Evolutionary conservation across 805 yeast species (phyloP).

Genomic region (Starmerella sp.): DNA sequence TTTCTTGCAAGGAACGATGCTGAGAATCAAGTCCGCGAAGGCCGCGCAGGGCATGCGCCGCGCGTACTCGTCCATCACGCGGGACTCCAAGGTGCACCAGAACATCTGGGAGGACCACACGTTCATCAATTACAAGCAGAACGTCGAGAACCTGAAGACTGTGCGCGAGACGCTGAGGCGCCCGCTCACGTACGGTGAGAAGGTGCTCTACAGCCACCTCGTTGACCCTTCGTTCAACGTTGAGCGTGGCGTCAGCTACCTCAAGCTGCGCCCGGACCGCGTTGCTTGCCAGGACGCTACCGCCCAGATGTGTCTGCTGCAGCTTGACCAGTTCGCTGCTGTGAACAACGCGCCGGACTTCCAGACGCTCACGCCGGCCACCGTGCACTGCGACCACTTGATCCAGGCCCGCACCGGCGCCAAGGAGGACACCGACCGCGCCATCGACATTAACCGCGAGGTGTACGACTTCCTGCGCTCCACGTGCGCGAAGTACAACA

Average conservation of each 20-base stretch:
- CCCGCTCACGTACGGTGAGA: conserved; percentile 93
- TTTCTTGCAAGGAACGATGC: conserved; percentile 7
- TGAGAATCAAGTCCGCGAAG: conserved; percentile 16
- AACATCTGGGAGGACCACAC: conserved; percentile 53
- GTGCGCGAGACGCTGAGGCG: conserved; percentile 71
- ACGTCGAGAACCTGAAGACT: conserved; percentile 75
- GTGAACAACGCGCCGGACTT: conserved; percentile 32
- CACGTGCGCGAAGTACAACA: conserved; percentile 89
- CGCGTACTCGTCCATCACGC: conserved; percentile 31
- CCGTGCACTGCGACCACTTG: conserved; percentile 96
- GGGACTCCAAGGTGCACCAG: conserved; percentile 67
- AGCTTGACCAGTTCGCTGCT: conserved; percentile 31
- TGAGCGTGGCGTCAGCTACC: conserved; percentile 78
- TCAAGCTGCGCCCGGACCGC: conserved; percentile 92
- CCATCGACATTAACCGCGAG: conserved; percentile 82
- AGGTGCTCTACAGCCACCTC: conserved; percentile 86
- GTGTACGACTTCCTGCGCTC: conserved; percentile 83
- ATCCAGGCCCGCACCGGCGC: conserved; percentile 95
- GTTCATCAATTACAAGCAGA: conserved; percentile 83
- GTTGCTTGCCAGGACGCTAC: conserved; percentile 99
- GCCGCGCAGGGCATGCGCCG: conserved; percentile 19
- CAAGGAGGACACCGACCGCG: conserved; percentile 68
- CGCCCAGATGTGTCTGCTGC: conserved; percentile 95
- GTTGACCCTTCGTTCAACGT: conserved; percentile 83
- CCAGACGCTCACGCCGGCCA: conserved; percentile 85